Evolutionary conservation across 495 filamentous ascomycete species (phyloP).

Genomic region (Chaetomidium leptoderma): DNA sequence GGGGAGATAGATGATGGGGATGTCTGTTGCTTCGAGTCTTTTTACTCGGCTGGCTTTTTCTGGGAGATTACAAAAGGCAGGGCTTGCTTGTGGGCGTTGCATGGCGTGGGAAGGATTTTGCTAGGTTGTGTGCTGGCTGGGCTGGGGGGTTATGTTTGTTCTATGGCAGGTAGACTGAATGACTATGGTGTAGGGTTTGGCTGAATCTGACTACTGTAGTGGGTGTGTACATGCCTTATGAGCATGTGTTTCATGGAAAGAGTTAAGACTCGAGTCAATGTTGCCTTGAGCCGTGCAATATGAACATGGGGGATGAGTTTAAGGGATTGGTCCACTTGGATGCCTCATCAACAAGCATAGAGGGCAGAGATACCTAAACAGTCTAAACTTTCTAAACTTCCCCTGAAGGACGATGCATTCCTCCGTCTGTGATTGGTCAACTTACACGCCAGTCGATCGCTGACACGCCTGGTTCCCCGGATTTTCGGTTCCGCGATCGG

Average conservation of each 20-base stretch:
- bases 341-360: no score
- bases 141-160: neutral
- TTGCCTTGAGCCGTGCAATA: no score
- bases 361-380: no score
- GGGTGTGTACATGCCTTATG: no score
- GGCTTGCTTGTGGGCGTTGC: constrained; percentile 1
- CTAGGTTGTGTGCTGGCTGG: neutral
- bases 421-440: neutral
- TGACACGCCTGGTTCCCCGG: neutral
- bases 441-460: neutral
- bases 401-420: no score
- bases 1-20: neutral
- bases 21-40: neutral
- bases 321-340: no score
- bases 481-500: constrained; percentile 14
- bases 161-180: constrained; percentile 1
- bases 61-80: neutral
- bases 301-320: no score
- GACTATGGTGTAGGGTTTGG: neutral
- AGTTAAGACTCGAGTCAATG: no score
- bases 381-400: no score
- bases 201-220: no score
- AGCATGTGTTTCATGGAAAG: no score
- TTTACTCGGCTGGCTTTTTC: neutral
- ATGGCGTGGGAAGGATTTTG: neutral